These are phyloP conservation scores for Apiospora phragmitis DNA, from an alignment of 2,329 filamentous ascomycete species.

Conservation along the genomic window DNA sequence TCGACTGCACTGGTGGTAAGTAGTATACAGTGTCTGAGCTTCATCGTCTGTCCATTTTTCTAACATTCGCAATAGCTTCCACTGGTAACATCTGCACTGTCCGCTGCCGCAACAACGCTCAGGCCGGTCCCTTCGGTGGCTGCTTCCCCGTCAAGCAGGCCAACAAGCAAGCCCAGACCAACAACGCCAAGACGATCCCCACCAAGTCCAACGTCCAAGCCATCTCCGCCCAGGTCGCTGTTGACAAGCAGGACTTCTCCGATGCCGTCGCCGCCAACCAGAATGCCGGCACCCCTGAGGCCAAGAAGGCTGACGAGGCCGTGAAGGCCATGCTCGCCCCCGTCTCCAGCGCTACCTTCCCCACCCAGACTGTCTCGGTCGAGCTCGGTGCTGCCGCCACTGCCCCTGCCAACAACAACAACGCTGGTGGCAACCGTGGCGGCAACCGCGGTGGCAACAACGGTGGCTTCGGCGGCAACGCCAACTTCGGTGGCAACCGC, in stretches of 20 bases:
- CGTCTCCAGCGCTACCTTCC: slow-evolving; percentile 30
- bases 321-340: slow-evolving; percentile 34
- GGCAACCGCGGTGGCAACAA: slow-evolving; percentile 14
- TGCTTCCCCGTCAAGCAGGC: slow-evolving; percentile 60
- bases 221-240: slow-evolving; percentile 48
- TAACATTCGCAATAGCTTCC: slow-evolving; percentile 36
- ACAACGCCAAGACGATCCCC: slow-evolving; percentile 45
- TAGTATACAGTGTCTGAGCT: slow-evolving; percentile 9
- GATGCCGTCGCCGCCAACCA: slow-evolving; percentile 47
- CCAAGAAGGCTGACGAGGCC: slow-evolving; percentile 38
- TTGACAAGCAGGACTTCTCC: slow-evolving; percentile 52
- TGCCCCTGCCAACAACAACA: slow-evolving; percentile 18
- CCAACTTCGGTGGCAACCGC: slow-evolving; percentile 15
- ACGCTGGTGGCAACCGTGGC: slow-evolving; percentile 19
- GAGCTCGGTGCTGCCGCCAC: slow-evolving; percentile 15
- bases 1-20: slow-evolving; percentile 53
- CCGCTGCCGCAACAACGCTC: slow-evolving; percentile 58
- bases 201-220: slow-evolving; percentile 47
- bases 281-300: slow-evolving; percentile 36
- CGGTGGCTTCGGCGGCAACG: slow-evolving; percentile 21
- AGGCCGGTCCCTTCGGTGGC: slow-evolving; percentile 57
- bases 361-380: slow-evolving; percentile 34
- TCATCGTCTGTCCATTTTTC: not conserved
- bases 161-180: slow-evolving; percentile 42
- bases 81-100: slow-evolving; percentile 61